Evolutionary conservation across 768 basidiomycete genomes (phyloP).

Genomic region (Strobilomyces dryophilus): DNA sequence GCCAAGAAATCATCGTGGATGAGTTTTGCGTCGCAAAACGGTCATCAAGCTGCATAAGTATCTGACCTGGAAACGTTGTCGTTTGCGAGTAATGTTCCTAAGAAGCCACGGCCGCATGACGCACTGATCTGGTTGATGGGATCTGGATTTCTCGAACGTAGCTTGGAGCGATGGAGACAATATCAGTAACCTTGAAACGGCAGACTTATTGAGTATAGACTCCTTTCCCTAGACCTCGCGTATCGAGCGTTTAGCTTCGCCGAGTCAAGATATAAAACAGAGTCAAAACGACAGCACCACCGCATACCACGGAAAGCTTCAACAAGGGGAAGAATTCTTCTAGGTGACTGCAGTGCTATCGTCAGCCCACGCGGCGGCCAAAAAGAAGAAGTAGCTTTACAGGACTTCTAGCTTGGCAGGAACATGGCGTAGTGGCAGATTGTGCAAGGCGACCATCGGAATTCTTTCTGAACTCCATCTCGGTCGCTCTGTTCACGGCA

Average conservation of each 20-base stretch:
- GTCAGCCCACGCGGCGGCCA: too few relatives aligned
- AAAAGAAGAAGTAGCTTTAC: too few relatives aligned
- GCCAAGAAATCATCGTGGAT: constrained; percentile 9
- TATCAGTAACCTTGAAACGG: constrained; percentile 1
- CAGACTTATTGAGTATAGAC: background rate
- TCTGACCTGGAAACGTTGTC: background rate
- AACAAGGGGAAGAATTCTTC: too few relatives aligned
- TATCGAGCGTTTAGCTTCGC: background rate
- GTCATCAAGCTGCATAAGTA: constrained; percentile 11
- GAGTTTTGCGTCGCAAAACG: background rate
- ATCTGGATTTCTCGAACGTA: background rate
- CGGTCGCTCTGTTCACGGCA: too few relatives aligned
- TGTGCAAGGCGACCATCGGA: too few relatives aligned
- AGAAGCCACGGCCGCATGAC: background rate
- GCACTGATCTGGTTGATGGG: background rate
- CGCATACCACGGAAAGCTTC: too few relatives aligned
- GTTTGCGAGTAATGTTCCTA: background rate
- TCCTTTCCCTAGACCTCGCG: background rate
- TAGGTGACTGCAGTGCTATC: too few relatives aligned
- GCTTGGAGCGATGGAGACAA: background rate
- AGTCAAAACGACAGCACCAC: too few relatives aligned
- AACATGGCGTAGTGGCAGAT: too few relatives aligned
- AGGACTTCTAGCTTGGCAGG: too few relatives aligned
- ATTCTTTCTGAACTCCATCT: too few relatives aligned
- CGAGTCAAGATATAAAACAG: constrained; percentile 3